Percentiles rank a stretch among this genome's conserved stretches.
Conservation (phyloP, 2,329 filamentous ascomycete species). For the Trichoderma cornu-damae region DNA sequence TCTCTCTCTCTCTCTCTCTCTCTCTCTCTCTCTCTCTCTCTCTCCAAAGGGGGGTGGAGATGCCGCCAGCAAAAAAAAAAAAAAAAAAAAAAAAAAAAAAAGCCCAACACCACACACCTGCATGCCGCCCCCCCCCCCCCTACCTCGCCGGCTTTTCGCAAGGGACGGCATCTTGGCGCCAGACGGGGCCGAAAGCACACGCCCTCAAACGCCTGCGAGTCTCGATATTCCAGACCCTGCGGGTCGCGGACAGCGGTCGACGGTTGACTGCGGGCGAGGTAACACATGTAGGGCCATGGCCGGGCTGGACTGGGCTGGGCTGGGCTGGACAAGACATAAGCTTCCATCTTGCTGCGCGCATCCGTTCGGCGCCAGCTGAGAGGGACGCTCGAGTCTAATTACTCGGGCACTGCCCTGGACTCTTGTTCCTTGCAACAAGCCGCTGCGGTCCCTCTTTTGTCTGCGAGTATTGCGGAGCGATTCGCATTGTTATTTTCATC, state of each 20-base stretch:
- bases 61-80: constrained; percentile 2
- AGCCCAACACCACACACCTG: background rate
- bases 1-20: background rate
- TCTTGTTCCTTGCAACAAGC: background rate
- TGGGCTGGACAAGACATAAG: too few relatives aligned
- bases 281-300: too few relatives aligned
- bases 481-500: too few relatives aligned
- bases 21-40: background rate
- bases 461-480: too few relatives aligned
- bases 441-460: constrained; percentile 2
- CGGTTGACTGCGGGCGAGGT: too few relatives aligned
- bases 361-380: background rate
- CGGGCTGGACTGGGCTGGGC: too few relatives aligned
- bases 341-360: background rate
- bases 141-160: background rate
- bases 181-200: background rate
- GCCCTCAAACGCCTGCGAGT: background rate
- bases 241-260: too few relatives aligned
- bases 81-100: background rate
- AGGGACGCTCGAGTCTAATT: background rate
- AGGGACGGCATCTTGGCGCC: constrained; percentile 1
- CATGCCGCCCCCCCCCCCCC: background rate
- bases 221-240: constrained; percentile 3
- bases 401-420: background rate
- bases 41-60: background rate